Percentiles rank a stretch among this genome's conserved stretches.
These are phyloP conservation scores for Scenedesmus sp. DNA, from an alignment of 163 green algal genomes.

Conservation along the genomic window DNA sequence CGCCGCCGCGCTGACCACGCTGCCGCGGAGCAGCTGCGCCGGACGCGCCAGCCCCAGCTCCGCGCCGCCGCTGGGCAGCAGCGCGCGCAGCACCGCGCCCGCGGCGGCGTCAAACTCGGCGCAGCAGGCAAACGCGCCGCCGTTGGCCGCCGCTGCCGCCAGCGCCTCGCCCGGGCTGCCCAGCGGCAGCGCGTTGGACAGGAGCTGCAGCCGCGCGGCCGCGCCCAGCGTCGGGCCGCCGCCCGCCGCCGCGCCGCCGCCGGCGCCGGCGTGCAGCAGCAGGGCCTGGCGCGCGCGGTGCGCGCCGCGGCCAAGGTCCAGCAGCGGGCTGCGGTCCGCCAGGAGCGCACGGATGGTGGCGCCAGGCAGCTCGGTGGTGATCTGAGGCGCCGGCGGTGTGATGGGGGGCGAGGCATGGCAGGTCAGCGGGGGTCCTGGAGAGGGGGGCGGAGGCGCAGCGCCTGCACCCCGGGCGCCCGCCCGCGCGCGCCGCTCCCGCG, in stretches of 20 bases:
- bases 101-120: no score
- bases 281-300: no score
- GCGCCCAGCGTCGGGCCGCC: not conserved
- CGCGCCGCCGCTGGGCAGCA: no score
- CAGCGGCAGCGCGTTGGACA: not conserved
- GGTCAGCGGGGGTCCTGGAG: no score
- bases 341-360: conserved; percentile 14
- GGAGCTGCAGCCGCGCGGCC: not conserved
- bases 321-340: conserved; percentile 18
- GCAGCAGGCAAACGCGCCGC: not conserved
- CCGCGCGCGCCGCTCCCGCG: no score
- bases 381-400: not conserved
- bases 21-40: no score
- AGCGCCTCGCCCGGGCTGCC: not conserved
- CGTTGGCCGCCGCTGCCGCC: not conserved
- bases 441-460: no score
- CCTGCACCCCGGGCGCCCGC: no score
- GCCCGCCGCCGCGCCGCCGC: not conserved
- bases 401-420: no score
- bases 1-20: no score
- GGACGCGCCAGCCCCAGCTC: not conserved
- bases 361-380: conserved; percentile 4
- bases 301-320: not conserved
- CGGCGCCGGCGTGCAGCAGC: no score
- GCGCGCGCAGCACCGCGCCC: no score